phyloP scores from a whole-genome alignment of 768 basidiomycete species.

The Boletus reticuloceps region DNA sequence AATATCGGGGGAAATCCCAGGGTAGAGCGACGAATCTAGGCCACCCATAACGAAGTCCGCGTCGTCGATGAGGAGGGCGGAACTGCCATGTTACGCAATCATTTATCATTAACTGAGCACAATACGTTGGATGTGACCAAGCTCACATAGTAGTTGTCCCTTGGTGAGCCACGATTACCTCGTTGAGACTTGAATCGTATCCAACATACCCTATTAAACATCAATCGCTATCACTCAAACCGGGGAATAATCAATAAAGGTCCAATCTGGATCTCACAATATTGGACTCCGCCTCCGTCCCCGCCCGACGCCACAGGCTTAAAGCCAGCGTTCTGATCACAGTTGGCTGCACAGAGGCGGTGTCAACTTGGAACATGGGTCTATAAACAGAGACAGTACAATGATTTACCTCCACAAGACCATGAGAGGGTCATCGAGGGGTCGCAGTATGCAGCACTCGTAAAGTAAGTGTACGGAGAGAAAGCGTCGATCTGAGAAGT shows the following conservation, averaged over 20 bases:
- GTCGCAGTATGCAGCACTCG: slow-evolving; percentile 47
- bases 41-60: slow-evolving; percentile 26
- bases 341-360: slow-evolving; percentile 31
- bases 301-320: slow-evolving; percentile 44
- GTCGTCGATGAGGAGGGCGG: slow-evolving; percentile 44
- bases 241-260: too few species aligned
- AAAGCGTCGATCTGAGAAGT: slow-evolving; percentile 39
- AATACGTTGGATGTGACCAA: slow-evolving; percentile 32
- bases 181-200: slow-evolving; percentile 35
- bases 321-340: slow-evolving; percentile 42
- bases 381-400: background rate
- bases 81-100: slow-evolving; percentile 17
- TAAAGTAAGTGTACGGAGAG: slow-evolving; percentile 47
- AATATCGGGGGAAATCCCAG: slow-evolving; percentile 39
- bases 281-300: slow-evolving; percentile 38
- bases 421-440: slow-evolving; percentile 40
- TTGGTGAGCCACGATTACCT: slow-evolving; percentile 36
- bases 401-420: slow-evolving; percentile 48
- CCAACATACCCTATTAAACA: slow-evolving; percentile 32
- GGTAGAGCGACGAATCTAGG: slow-evolving; percentile 45
- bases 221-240: background rate
- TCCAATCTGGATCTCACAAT: slow-evolving; percentile 32
- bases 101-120: slow-evolving; percentile 4
- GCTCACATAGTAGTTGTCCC: slow-evolving; percentile 36
- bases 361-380: background rate